phyloP scores from a whole-genome alignment of 331 rosid genomes.

The Malus hybrid region DNA sequence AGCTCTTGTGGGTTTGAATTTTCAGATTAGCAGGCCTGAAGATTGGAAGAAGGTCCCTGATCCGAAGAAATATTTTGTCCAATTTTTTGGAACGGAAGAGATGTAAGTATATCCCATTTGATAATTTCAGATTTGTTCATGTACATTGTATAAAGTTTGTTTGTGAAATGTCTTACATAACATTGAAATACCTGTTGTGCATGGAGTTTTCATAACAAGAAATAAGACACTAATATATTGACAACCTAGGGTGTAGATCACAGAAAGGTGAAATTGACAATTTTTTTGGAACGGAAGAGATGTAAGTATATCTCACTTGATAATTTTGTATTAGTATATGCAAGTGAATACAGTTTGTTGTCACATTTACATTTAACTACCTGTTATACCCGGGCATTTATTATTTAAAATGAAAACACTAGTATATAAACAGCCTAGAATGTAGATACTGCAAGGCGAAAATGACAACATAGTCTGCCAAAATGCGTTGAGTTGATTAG shows the following conservation, averaged over 20 bases:
- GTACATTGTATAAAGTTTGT: not conserved
- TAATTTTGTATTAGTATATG: slow-evolving; percentile 3
- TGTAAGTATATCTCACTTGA: slow-evolving; percentile 45
- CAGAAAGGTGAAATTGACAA: slow-evolving; percentile 38
- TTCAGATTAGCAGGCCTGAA: slow-evolving; percentile 91
- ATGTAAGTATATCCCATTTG: slow-evolving; percentile 52
- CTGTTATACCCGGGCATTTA: not conserved
- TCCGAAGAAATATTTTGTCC: slow-evolving; percentile 88
- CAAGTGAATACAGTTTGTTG: not conserved
- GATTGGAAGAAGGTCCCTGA: slow-evolving; percentile 80
- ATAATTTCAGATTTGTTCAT: slow-evolving; percentile 3
- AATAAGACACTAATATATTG: not conserved
- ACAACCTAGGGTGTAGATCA: not conserved
- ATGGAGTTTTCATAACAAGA: not conserved
- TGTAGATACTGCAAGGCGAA: not conserved
- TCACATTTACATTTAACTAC: not conserved
- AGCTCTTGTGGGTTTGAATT: slow-evolving; percentile 26
- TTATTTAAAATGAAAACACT: not conserved
- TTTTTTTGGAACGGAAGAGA: slow-evolving; percentile 78
- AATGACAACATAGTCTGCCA: slow-evolving; percentile 34
- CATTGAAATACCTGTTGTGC: not conserved
- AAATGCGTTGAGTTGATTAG: too few relatives aligned
- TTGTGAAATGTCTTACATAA: not conserved
- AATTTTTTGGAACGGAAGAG: slow-evolving; percentile 88
- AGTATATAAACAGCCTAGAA: not conserved